Conservation (phyloP, 1,139 yeast species). For the Candida dubliniensis region DNA sequence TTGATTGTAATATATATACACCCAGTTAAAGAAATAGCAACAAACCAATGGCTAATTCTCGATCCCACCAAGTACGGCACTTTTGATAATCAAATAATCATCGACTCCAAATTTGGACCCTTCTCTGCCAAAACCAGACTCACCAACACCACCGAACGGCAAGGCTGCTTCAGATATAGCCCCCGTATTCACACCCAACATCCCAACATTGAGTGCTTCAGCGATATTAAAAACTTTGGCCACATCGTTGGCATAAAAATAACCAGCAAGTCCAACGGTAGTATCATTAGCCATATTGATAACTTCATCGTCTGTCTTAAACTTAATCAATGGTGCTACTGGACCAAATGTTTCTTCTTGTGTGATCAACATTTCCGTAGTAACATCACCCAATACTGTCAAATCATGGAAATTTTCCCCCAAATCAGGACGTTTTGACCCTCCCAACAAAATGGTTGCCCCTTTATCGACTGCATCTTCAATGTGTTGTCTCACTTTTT, state of each 20-base stretch:
- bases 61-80: conserved; percentile 24
- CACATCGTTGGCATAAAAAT: conserved; percentile 43
- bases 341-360: conserved; percentile 91
- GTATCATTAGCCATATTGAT: conserved; percentile 67
- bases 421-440: conserved; percentile 61
- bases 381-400: conserved; percentile 67
- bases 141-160: conserved; percentile 48
- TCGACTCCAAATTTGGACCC: conserved; percentile 47
- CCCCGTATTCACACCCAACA: conserved; percentile 49
- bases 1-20: background rate
- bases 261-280: conserved; percentile 48
- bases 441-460: conserved; percentile 65
- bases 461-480: conserved; percentile 75
- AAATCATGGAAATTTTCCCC: conserved; percentile 79
- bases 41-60: conserved; percentile 5
- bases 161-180: conserved; percentile 45
- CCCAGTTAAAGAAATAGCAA: conserved; percentile 1
- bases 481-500: conserved; percentile 70
- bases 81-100: conserved; percentile 38
- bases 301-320: conserved; percentile 68
- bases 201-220: conserved; percentile 46
- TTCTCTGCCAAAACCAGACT: conserved; percentile 51
- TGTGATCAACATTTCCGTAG: conserved; percentile 60
- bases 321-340: conserved; percentile 71
- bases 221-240: conserved; percentile 55